Evolutionary conservation across 352 stramenopile species (phyloP).

Genomic region (Phytophthora rubi): DNA sequence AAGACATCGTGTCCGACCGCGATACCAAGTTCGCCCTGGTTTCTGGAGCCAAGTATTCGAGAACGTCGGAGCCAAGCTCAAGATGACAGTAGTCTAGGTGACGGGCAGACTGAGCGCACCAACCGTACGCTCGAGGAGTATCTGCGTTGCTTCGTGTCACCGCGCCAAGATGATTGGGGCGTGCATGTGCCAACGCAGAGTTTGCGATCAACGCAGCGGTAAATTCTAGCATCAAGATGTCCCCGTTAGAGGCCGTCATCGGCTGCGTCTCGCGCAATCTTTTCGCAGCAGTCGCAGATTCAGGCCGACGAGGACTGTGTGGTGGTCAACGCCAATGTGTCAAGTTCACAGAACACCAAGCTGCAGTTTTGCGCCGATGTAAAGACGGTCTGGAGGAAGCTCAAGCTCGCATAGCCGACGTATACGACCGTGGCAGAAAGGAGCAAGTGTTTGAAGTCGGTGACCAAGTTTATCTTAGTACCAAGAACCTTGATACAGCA

Average conservation of each 20-base stretch:
- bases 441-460: slow-evolving; percentile 23
- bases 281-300: not conserved
- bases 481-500: slow-evolving; percentile 18
- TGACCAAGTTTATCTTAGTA: slow-evolving; percentile 22
- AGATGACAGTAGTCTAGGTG: slow-evolving; percentile 19
- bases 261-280: slow-evolving; percentile 4
- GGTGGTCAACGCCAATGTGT: not conserved
- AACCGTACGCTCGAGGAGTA: slow-evolving; percentile 26
- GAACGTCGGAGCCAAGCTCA: slow-evolving; percentile 10
- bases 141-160: slow-evolving; percentile 3
- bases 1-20: slow-evolving; percentile 19
- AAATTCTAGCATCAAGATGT: not conserved
- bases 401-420: slow-evolving; percentile 20
- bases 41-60: slow-evolving; percentile 13
- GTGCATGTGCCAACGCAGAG: slow-evolving; percentile 4
- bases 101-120: slow-evolving; percentile 21
- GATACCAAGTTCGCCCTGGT: slow-evolving; percentile 19
- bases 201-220: slow-evolving; percentile 4
- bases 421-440: slow-evolving; percentile 18
- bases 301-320: not conserved
- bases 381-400: slow-evolving; percentile 8
- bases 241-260: slow-evolving; percentile 7
- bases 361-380: slow-evolving; percentile 8
- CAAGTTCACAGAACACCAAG: slow-evolving; percentile 7
- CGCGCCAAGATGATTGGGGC: slow-evolving; percentile 23